Evolutionary conservation across 768 basidiomycete species (phyloP).

Genomic region (Naganishia onofrii): DNA sequence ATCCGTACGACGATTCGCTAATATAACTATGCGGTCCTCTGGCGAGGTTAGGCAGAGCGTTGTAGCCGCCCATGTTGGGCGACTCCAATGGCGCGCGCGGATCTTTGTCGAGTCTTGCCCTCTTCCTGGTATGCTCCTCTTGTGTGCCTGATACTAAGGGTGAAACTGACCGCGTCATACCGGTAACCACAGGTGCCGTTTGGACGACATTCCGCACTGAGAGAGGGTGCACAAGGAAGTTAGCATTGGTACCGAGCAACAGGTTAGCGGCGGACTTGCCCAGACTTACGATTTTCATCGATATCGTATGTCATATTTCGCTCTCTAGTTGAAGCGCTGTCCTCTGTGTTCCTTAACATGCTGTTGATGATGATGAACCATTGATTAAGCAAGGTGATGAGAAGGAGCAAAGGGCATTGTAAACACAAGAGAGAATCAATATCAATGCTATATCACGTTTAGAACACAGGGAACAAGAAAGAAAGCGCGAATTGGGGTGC

Average conservation of each 20-base stretch:
- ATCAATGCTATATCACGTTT: background rate
- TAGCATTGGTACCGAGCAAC: no score
- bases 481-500: background rate
- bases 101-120: constrained; percentile 3
- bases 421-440: background rate
- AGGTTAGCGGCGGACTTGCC: background rate
- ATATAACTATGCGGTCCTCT: constrained; percentile 2
- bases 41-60: background rate
- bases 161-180: background rate
- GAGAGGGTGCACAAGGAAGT: no score
- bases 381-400: background rate
- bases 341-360: constrained; percentile 22
- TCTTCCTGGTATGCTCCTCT: constrained; percentile 13
- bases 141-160: background rate
- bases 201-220: constrained; percentile 14
- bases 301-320: constrained; percentile 3
- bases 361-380: background rate
- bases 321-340: background rate
- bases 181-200: background rate
- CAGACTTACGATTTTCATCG: constrained; percentile 9
- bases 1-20: background rate
- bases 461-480: background rate
- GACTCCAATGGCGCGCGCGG: background rate
- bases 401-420: background rate
- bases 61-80: constrained; percentile 10